Evolutionary conservation across 768 basidiomycete genomes (phyloP), one percentile per base, ranked within the genome.

Genomic region (Leccinum sublutescens): DNA sequence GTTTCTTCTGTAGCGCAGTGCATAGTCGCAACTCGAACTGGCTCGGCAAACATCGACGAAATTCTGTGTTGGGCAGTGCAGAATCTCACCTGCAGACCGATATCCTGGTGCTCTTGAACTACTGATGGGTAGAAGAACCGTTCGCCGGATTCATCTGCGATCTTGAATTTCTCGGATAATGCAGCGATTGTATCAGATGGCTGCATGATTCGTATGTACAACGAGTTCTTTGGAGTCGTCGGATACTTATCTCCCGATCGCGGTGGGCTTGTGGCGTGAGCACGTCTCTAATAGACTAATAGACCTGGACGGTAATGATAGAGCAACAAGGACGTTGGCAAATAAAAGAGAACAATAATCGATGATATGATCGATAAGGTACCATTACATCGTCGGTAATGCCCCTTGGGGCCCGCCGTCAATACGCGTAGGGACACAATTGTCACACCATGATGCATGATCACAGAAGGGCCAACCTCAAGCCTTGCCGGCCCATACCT

Each of bases 21-120:
- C 94, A 97, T 43, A 91, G 74, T 60, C 89, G 82, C 58, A 98
- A 83, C 74, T 96, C 84, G 71, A 91, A 97, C 95, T 97, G 67
- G 11, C 15, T 47, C 58, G 55, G 21, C 47, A 38, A 47, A 47
- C 21, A 14, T 49, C 19, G 34, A 23, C 59, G 48, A 52, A 57
- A 50, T 36, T 25, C 19, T 15, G 43, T 7, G 34, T 38, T 0
- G 17, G 7, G 23, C 0, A 36, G 11, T 10, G 36, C 21, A 52
- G 51, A 55, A 55, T 64, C 76, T 58, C 61, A 92, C 94, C 75
- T 91, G 81, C 56, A 90, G 73, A 23, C 81, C 86, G 38, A 77
- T 67, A 55, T 93, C 90, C 10, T 74, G 62, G 67, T 89, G 83
- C 50, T 79, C 80, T 62, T 81, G 78, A 36, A 86, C 74, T 17